Percentiles rank a stretch among this genome's conserved stretches.
Conservation (phyloP, 2,329 filamentous ascomycete species). For the Chaetoscypha palmicola region DNA sequence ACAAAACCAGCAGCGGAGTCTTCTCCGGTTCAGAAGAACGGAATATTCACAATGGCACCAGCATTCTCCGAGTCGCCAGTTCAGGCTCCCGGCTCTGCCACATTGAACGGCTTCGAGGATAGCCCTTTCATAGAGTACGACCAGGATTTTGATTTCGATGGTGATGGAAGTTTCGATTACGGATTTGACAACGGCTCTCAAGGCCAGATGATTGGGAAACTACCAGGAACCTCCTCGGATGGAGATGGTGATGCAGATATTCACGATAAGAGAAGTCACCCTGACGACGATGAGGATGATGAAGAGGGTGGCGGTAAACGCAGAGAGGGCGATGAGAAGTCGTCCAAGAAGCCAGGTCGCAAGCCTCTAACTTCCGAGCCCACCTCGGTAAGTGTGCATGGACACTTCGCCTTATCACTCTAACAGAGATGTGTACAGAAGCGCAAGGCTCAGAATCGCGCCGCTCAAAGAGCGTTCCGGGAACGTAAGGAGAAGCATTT, state of each 20-base stretch:
- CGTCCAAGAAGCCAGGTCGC: constrained; percentile 89
- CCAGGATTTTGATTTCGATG: constrained; percentile 57
- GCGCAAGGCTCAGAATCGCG: constrained; percentile 91
- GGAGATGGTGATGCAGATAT: constrained; percentile 42
- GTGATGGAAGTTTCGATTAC: constrained; percentile 64
- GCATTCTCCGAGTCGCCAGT: constrained; percentile 44
- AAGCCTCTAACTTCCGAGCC: constrained; percentile 95
- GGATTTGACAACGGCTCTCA: constrained; percentile 45
- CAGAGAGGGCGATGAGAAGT: constrained; percentile 70
- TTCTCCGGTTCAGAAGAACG: constrained; percentile 27
- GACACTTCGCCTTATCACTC: not conserved
- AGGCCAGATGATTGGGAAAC: constrained; percentile 67
- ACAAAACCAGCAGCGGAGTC: constrained; percentile 22
- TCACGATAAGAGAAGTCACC: constrained; percentile 66
- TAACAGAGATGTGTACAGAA: constrained; percentile 48
- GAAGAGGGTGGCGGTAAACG: constrained; percentile 64
- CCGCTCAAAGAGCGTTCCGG: constrained; percentile 86
- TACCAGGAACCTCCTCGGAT: constrained; percentile 46
- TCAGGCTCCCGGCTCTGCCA: constrained; percentile 38
- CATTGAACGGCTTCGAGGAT: constrained; percentile 53
- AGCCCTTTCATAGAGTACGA: constrained; percentile 82
- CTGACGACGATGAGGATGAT: constrained; percentile 61
- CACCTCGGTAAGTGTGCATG: constrained; percentile 67
- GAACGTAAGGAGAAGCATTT: constrained; percentile 92
- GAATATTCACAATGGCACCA: constrained; percentile 40